Evolutionary conservation across 306 rosid genomes (phyloP).

Genomic region (Bauhinia variegata): DNA sequence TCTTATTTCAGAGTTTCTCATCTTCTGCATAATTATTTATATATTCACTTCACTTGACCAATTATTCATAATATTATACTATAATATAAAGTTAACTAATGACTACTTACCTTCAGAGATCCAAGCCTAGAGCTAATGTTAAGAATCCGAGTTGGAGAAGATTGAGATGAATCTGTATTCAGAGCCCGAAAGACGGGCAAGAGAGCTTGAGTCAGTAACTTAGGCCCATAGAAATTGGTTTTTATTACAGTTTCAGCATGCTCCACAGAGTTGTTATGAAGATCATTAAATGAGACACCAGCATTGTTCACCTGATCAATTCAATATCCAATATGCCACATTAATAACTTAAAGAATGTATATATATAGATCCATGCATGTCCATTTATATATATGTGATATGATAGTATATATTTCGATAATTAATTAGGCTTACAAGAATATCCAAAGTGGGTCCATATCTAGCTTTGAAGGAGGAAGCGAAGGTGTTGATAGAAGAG

Average conservation of each 20-base stretch:
- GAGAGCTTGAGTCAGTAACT: slow-evolving; percentile 60
- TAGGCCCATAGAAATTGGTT: slow-evolving; percentile 79
- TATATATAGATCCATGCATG: too few relatives aligned
- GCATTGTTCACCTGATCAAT: slow-evolving; percentile 80
- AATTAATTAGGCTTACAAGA: slow-evolving; percentile 55
- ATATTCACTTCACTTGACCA: too few relatives aligned
- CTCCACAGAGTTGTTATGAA: slow-evolving; percentile 65
- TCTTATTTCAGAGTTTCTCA: slow-evolving; percentile 52
- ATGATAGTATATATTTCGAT: too few relatives aligned
- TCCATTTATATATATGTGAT: too few relatives aligned
- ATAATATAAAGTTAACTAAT: too few relatives aligned
- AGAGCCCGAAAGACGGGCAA: slow-evolving; percentile 66
- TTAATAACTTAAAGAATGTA: too few relatives aligned
- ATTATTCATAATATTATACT: too few relatives aligned
- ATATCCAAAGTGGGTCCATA: slow-evolving; percentile 71
- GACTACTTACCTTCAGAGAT: slow-evolving; percentile 51
- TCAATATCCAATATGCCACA: background rate
- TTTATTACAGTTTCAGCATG: slow-evolving; percentile 68
- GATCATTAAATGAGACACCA: slow-evolving; percentile 69
- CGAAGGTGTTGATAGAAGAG: slow-evolving; percentile 57
- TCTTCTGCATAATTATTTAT: slow-evolving; percentile 44
- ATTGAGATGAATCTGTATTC: background rate
- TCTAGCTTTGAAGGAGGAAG: slow-evolving; percentile 49
- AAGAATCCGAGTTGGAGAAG: slow-evolving; percentile 59
- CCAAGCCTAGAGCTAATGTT: slow-evolving; percentile 92